Conservation (phyloP, 2,329 filamentous ascomycete genomes). For the Ceratocystis destructans region DNA sequence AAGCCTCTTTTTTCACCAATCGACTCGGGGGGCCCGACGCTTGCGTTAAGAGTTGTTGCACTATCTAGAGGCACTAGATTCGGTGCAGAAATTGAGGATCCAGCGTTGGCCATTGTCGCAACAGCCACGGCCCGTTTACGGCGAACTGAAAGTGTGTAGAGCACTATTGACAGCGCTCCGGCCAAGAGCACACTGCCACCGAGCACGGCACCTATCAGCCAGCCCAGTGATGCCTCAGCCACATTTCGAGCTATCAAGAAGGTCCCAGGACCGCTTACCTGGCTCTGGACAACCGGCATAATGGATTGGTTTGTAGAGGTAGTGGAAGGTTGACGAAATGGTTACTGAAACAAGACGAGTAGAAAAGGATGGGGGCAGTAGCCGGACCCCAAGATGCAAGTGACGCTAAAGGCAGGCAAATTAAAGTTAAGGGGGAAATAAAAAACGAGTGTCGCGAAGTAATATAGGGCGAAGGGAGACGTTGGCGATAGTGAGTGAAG, state of each 20-base stretch:
- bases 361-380: not conserved
- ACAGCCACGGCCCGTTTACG: constrained; percentile 20
- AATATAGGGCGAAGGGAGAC: constrained; percentile 6
- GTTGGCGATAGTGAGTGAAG: not conserved
- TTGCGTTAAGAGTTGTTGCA: not conserved
- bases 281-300: constrained; percentile 16
- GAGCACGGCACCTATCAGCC: constrained; percentile 34
- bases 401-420: not conserved
- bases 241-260: not conserved
- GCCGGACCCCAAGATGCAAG: not conserved
- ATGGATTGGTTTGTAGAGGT: not conserved
- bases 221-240: constrained; percentile 23
- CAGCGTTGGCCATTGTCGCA: not conserved
- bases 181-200: constrained; percentile 36
- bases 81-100: not conserved
- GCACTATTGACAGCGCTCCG: constrained; percentile 30
- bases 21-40: not conserved
- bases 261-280: constrained; percentile 3
- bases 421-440: not conserved
- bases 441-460: constrained; percentile 1
- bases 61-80: constrained; percentile 8
- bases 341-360: not conserved
- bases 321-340: not conserved
- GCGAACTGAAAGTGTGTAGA: constrained; percentile 29
- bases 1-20: not conserved